Evolutionary conservation across 768 basidiomycete genomes (phyloP).

Genomic region (Mycena amicta): DNA sequence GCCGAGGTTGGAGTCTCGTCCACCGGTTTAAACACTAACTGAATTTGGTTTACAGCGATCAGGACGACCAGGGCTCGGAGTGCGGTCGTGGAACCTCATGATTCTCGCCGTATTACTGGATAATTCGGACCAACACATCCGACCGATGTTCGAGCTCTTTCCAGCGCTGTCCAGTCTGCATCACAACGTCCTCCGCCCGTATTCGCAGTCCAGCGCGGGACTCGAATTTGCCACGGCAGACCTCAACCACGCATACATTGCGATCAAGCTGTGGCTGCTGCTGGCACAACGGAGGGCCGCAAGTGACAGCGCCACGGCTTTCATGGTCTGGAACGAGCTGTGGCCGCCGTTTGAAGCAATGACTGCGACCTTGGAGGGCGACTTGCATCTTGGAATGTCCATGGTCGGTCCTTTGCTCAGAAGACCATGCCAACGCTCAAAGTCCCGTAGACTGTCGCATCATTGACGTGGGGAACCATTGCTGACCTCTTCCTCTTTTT

Average conservation of each 20-base stretch:
- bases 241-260: conserved; percentile 68
- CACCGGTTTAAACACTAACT: background rate
- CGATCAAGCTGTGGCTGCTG: conserved; percentile 73
- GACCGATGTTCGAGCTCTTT: conserved; percentile 53
- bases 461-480: conserved; percentile 59
- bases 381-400: conserved; percentile 44
- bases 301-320: conserved; percentile 32
- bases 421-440: too few species aligned
- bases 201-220: conserved; percentile 38
- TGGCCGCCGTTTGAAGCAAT: conserved; percentile 72
- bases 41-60: conserved; percentile 32
- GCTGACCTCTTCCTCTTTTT: conserved; percentile 69
- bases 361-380: conserved; percentile 50
- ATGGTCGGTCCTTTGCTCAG: too few species aligned
- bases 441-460: conserved; percentile 55
- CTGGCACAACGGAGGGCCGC: conserved; percentile 46
- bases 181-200: conserved; percentile 45
- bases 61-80: conserved; percentile 35
- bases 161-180: conserved; percentile 51
- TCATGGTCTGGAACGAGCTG: conserved; percentile 71
- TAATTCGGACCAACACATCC: conserved; percentile 36
- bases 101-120: conserved; percentile 54
- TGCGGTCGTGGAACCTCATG: conserved; percentile 71
- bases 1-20: conserved; percentile 34
- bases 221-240: conserved; percentile 53